phyloP scores from a whole-genome alignment of 768 basidiomycete genomes.

The Agaricus subrufescens region DNA sequence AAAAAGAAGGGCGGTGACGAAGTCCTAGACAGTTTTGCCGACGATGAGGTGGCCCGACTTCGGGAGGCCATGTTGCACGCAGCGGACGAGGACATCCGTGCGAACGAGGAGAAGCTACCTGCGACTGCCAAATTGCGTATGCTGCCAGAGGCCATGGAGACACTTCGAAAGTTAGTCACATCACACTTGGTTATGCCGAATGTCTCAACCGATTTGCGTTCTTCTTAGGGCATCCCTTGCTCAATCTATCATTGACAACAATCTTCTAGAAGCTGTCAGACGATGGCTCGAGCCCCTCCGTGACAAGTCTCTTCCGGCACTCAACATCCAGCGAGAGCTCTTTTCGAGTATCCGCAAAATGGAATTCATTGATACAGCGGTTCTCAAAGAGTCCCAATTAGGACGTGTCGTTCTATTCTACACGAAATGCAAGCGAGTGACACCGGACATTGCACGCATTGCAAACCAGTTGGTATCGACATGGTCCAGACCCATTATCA shows the following conservation, averaged over 20 bases:
- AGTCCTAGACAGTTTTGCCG: constrained; percentile 80
- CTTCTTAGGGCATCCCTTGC: constrained; percentile 75
- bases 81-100: constrained; percentile 76
- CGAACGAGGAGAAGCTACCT: constrained; percentile 76
- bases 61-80: constrained; percentile 84
- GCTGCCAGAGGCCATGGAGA: constrained; percentile 87
- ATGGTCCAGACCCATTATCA: constrained; percentile 92
- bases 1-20: constrained; percentile 80
- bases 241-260: constrained; percentile 93
- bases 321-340: constrained; percentile 93
- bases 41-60: constrained; percentile 88
- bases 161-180: constrained; percentile 73
- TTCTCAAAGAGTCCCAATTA: constrained; percentile 87
- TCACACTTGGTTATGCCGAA: constrained; percentile 6
- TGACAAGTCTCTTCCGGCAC: constrained; percentile 86
- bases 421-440: constrained; percentile 90
- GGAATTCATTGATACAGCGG: constrained; percentile 86
- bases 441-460: constrained; percentile 71
- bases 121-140: constrained; percentile 81
- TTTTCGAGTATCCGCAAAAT: constrained; percentile 82
- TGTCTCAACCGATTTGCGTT: constrained; percentile 10
- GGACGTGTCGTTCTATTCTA: constrained; percentile 93
- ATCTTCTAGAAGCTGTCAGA: constrained; percentile 84
- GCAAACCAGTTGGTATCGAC: constrained; percentile 80
- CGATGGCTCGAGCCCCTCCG: constrained; percentile 94